Conservation (phyloP, 2,329 filamentous ascomycete genomes). For the Lizonia empirigonia region DNA sequence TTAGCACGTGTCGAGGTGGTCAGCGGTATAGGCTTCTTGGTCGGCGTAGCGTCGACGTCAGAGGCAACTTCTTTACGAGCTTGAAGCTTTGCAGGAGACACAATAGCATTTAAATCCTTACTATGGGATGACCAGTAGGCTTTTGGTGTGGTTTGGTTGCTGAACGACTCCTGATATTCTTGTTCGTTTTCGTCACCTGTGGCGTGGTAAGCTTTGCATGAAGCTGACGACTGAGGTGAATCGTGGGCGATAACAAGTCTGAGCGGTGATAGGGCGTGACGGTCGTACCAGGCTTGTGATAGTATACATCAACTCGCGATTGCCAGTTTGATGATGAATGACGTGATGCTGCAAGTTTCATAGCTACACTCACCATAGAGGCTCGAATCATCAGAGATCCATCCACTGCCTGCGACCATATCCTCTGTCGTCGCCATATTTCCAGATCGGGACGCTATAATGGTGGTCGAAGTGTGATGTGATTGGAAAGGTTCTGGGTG, state of each 20-base stretch:
- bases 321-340: conserved; percentile 1
- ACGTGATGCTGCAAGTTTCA: conserved; percentile 3
- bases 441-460: conserved; percentile 7
- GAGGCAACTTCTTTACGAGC: not conserved
- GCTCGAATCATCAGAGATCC: conserved; percentile 52
- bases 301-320: not conserved
- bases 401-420: conserved; percentile 39
- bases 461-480: conserved; percentile 10
- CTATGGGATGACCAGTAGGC: conserved; percentile 28
- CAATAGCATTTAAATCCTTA: conserved; percentile 33
- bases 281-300: not conserved
- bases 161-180: conserved; percentile 25
- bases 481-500: conserved; percentile 14
- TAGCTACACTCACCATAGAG: conserved; percentile 49
- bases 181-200: conserved; percentile 39
- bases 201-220: conserved; percentile 8
- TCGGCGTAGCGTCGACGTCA: conserved; percentile 9
- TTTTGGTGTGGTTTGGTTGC: conserved; percentile 21
- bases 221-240: not conserved
- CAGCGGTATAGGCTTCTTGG: conserved; percentile 11
- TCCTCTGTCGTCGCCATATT: conserved; percentile 33
- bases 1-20: conserved; percentile 3
- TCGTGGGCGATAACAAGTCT: not conserved
- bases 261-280: not conserved
- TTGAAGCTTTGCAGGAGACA: conserved; percentile 15